phyloP scores from a whole-genome alignment of 139 green algal species.

The Micractinium sp. region DNA sequence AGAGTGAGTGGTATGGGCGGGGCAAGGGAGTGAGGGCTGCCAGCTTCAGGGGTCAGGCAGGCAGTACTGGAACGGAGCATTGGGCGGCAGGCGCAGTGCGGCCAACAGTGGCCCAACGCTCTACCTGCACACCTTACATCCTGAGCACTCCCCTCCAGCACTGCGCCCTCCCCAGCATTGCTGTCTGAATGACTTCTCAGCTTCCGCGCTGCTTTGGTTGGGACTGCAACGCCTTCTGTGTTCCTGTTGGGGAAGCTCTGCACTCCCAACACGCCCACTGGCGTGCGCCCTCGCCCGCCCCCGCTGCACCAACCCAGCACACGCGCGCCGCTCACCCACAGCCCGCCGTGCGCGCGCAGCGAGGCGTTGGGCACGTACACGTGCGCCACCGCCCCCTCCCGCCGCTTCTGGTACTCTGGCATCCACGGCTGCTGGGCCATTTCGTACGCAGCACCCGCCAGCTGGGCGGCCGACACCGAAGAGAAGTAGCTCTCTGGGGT shows the following conservation, averaged over 20 bases:
- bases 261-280: not conserved
- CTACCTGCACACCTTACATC: too few relatives aligned
- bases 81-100: too few relatives aligned
- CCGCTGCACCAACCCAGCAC: not conserved
- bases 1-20: not conserved
- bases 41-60: not conserved
- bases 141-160: too few relatives aligned
- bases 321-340: not conserved
- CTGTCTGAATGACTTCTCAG: too few relatives aligned
- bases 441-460: not conserved
- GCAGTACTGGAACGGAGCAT: not conserved
- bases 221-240: too few relatives aligned
- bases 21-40: not conserved
- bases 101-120: too few relatives aligned
- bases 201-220: not conserved
- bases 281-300: too few relatives aligned
- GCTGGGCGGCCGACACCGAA: not conserved
- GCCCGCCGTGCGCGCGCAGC: not conserved
- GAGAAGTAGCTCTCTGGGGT: constrained; percentile 10
- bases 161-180: not conserved
- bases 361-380: constrained; percentile 6
- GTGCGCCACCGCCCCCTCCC: not conserved
- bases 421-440: constrained; percentile 1
- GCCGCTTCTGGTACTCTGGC: not conserved
- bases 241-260: not conserved